Evolutionary conservation across 345 rosid species (phyloP), one percentile per base, ranked within the genome.

Genomic region (Pseudoturritis turrita): DNA sequence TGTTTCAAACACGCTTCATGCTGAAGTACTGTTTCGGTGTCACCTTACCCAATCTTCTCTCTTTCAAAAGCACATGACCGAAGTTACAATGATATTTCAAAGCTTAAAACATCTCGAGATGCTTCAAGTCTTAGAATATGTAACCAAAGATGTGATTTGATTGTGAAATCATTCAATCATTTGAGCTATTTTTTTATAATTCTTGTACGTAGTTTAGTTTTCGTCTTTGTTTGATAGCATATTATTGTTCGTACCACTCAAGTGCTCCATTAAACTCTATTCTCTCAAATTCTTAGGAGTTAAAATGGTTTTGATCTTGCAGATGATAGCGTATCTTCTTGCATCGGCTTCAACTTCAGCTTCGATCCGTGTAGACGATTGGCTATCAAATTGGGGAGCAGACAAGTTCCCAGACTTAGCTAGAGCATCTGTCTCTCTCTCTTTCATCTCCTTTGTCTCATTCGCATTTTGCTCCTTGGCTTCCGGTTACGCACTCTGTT

Each of bases 371-470:
- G 86, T 90, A 0, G 97, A 88, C 26, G 92, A 93, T 65, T 90
- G 97, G 97, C 83, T 83, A 78, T 83, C 81, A 21, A 87, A 93
- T 39, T 88, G 97, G 96, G 97, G 97, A 6, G 70, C 74, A 52
- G 98, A 89, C 67, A 81, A 84, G 80, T 93, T 93, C 84, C 94
- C 94, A 1, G 69, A 78, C 55, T 86, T 93, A 86, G 98, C 97
- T 51, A 87, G 68, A 68, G 93, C 84, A 18, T 84, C 98, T 4
- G 87, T 86, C 54, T 77, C 81, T 10, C 56, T 90, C 67, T 87
- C 97, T 40, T 82, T 82, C 71, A 74, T 85, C 11, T 87, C 96
- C 8, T 89, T 89, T 74, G 62, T 83, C 49, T 79, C 92, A 29
- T 84, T 93, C n/a, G 94, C 89, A 22, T 76, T 83, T 1, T 78